Percentiles rank a stretch among this genome's conserved stretches.
These are phyloP conservation scores for Aspergillus sp. DNA, from an alignment of 2,329 filamentous ascomycete genomes.

Conservation along the genomic window DNA sequence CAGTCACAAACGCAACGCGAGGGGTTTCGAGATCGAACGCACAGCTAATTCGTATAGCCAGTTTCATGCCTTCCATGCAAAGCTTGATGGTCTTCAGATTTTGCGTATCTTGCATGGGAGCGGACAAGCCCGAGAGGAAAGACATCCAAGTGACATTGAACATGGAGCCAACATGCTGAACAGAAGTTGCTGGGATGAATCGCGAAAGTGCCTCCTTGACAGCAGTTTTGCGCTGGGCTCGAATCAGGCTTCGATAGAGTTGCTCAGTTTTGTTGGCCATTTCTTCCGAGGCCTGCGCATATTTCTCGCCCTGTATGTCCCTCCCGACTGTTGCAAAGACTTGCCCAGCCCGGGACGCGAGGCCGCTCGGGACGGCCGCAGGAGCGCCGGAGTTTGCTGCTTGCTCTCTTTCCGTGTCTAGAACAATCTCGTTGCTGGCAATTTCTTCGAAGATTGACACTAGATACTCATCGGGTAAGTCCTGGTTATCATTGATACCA, in stretches of 20 bases:
- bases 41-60: constrained; percentile 90
- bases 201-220: constrained; percentile 65
- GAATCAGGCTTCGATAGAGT: constrained; percentile 88
- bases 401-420: constrained; percentile 86
- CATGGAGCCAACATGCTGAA: constrained; percentile 95
- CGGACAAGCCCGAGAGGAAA: constrained; percentile 90
- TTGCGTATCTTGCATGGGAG: constrained; percentile 88
- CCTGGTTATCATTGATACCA: constrained; percentile 94
- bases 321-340: constrained; percentile 88
- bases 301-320: constrained; percentile 88
- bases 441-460: constrained; percentile 91
- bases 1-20: constrained; percentile 89
- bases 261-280: constrained; percentile 81
- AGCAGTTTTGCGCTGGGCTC: constrained; percentile 80
- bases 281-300: constrained; percentile 91
- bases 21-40: constrained; percentile 92
- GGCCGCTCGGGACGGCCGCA: constrained; percentile 61
- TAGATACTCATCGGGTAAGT: constrained; percentile 91
- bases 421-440: constrained; percentile 83
- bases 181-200: constrained; percentile 91
- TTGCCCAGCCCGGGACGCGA: constrained; percentile 81
- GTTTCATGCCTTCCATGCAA: constrained; percentile 92
- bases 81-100: constrained; percentile 89
- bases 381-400: constrained; percentile 74
- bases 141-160: constrained; percentile 99